phyloP scores from a whole-genome alignment of 495 filamentous ascomycete genomes.

The Podospora australis region DNA sequence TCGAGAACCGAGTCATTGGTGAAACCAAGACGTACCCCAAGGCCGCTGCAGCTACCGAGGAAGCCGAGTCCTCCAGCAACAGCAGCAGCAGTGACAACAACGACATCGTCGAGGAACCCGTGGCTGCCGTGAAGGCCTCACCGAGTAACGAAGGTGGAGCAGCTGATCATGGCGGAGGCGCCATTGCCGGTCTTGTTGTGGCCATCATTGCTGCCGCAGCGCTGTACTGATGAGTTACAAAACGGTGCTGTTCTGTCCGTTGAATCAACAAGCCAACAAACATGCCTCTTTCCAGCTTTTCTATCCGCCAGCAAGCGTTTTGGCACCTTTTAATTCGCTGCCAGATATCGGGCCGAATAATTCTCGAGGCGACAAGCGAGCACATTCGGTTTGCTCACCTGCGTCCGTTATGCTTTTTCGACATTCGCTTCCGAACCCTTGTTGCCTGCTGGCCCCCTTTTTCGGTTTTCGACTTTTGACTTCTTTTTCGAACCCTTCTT shows the following conservation, averaged over 20 bases:
- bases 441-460: neutral
- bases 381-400: too few species aligned
- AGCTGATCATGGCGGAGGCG: slow-evolving; percentile 33
- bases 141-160: slow-evolving; percentile 34
- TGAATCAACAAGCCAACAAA: neutral
- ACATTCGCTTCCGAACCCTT: too few species aligned
- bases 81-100: neutral
- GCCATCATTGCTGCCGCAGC: slow-evolving; percentile 42
- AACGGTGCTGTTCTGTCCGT: too few species aligned
- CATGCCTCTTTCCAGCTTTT: neutral
- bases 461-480: too few species aligned
- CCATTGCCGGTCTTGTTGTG: slow-evolving; percentile 41
- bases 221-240: slow-evolving; percentile 35
- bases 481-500: neutral
- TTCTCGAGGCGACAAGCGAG: too few species aligned
- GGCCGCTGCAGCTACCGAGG: slow-evolving; percentile 8
- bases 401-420: too few species aligned
- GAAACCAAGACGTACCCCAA: slow-evolving; percentile 7
- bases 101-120: too few species aligned
- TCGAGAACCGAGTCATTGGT: slow-evolving; percentile 22
- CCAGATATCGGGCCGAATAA: too few species aligned
- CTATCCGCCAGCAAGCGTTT: neutral
- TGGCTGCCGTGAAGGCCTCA: slow-evolving; percentile 9
- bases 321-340: neutral
- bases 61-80: neutral